Conservation (phyloP, 768 basidiomycete species). For the Hygrophorus russula region DNA sequence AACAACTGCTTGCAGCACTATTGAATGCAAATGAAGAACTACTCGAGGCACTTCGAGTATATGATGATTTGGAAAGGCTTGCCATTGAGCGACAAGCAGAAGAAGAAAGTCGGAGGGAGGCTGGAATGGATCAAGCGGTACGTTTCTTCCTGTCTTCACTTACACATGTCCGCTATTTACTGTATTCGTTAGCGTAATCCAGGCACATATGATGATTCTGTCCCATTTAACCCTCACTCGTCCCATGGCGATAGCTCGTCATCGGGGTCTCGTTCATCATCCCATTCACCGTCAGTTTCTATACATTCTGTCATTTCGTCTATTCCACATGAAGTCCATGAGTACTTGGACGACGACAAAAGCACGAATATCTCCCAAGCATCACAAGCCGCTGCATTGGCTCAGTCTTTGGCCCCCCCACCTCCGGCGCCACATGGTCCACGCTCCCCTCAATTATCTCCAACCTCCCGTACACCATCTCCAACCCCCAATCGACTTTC, state of each 20-base stretch:
- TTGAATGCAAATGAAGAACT: conserved; percentile 68
- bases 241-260: conserved; percentile 11
- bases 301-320: conserved; percentile 8
- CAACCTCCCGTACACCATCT: conserved; percentile 60
- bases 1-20: conserved; percentile 61
- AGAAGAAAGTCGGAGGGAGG: conserved; percentile 61
- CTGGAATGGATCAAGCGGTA: conserved; percentile 56
- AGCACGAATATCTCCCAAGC: conserved; percentile 3
- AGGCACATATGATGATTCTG: not conserved
- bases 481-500: conserved; percentile 26
- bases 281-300: conserved; percentile 25
- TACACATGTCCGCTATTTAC: not conserved
- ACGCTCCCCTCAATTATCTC: conserved; percentile 39
- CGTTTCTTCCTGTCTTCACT: conserved; percentile 13
- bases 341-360: not conserved
- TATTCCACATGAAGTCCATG: conserved; percentile 14
- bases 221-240: not conserved
- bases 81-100: conserved; percentile 53
- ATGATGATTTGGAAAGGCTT: conserved; percentile 68
- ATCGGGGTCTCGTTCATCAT: conserved; percentile 33
- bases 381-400: conserved; percentile 8
- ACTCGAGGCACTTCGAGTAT: conserved; percentile 53
- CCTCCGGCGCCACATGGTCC: conserved; percentile 64
- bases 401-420: conserved; percentile 44
- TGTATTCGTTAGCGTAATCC: not conserved